Base-by-base conservation (phyloP, 768 basidiomycete species). In the Amyloporia xantha region DNA sequence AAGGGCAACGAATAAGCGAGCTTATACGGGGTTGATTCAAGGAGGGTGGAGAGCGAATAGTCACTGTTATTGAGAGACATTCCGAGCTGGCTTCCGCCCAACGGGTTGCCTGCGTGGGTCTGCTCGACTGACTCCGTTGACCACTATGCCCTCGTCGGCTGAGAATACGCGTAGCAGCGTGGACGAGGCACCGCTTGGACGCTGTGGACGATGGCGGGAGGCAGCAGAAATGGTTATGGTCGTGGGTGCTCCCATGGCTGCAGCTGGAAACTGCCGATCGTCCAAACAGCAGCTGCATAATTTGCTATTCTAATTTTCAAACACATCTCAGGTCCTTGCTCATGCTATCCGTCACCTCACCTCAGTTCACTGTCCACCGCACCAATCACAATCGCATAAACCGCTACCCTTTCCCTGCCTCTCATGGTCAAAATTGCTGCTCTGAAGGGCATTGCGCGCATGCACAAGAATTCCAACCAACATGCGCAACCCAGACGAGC, bases 1-100 rank as follows among this genome's bases (percentile, higher is more conserved):
- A 87, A 68, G 44, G 82, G 82, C 23, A 85, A 57, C 26, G 75
- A 58, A 59, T 84, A 85, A 35, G 74, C 73, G 25, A 85, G 71
- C 21, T 71, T 61, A 58, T 76, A 78, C 3, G 77, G 61, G 19
- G 73, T 68, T 7, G 76, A 68, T 37, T 73, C 65, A 5, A 84
- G 64, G 23, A 83, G 66, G 23, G 64, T 41, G 30, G 56, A 30
- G 46, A 60, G 56, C 19, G 51, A 54, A 30, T 35, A 38, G 52
- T 21, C 55, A 54, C 12, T 33, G 12, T 5, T 24, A 21, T 35
- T 46, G 33, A 20, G 19, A 36, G 27, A 5, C 42, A 24, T 46
- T 28, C 12, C 23, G 41, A 21, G 44, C 17, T 30, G 7, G 42
- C n/a, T n/a, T n/a, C n/a, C n/a, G n/a, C n/a, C n/a, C n/a, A n/a